Conservation (phyloP, 495 filamentous ascomycete genomes). For the Hyaloscypha hepaticicola region DNA sequence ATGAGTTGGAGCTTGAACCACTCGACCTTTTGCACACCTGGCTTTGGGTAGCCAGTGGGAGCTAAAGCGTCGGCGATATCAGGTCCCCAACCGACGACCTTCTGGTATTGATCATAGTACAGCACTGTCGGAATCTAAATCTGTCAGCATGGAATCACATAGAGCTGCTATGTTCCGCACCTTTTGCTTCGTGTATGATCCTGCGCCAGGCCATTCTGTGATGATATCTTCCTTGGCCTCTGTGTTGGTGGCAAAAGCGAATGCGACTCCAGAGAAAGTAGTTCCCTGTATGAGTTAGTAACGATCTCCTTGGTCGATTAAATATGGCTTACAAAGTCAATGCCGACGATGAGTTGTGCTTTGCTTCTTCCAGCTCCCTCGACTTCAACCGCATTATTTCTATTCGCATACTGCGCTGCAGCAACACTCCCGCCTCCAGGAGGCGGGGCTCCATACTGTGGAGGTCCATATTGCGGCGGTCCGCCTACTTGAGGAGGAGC, state of each 20-base stretch:
- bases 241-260: slow-evolving; percentile 72
- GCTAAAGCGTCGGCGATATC: slow-evolving; percentile 74
- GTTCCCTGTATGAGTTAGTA: slow-evolving; percentile 53
- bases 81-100: slow-evolving; percentile 74
- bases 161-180: slow-evolving; percentile 37
- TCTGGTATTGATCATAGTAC: slow-evolving; percentile 76
- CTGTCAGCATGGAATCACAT: slow-evolving; percentile 24
- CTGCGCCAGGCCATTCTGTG: slow-evolving; percentile 73
- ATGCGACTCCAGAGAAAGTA: slow-evolving; percentile 73
- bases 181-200: slow-evolving; percentile 76
- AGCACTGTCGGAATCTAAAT: slow-evolving; percentile 70
- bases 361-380: slow-evolving; percentile 81
- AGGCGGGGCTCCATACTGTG: slow-evolving; percentile 26
- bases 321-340: slow-evolving; percentile 67
- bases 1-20: slow-evolving; percentile 81
- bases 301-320: not conserved
- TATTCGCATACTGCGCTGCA: slow-evolving; percentile 46
- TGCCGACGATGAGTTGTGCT: slow-evolving; percentile 76
- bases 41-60: slow-evolving; percentile 72
- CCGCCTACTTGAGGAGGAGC: slow-evolving; percentile 44
- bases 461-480: slow-evolving; percentile 29
- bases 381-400: slow-evolving; percentile 68
- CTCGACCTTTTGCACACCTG: slow-evolving; percentile 73
- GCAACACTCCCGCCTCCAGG: slow-evolving; percentile 35
- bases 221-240: slow-evolving; percentile 80